phyloP scores from a whole-genome alignment of 768 basidiomycete species.

The Suillus lakei region DNA sequence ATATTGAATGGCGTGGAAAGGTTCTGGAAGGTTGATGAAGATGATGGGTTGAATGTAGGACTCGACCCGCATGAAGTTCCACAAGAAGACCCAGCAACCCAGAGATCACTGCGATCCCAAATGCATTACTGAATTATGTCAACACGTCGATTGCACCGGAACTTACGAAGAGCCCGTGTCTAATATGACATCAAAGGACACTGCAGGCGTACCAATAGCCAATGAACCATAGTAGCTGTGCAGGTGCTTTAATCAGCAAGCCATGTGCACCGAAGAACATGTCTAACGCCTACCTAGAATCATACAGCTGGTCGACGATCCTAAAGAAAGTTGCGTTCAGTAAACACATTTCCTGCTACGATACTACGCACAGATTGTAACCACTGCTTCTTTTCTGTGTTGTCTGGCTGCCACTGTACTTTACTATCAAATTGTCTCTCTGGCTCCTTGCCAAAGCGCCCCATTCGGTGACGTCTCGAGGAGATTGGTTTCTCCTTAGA shows the following conservation, averaged over 20 bases:
- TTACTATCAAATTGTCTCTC: conserved; percentile 43
- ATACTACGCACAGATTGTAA: conserved; percentile 51
- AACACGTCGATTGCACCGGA: neutral
- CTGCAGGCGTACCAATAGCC: conserved; percentile 50
- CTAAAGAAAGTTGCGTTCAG: conserved; percentile 36
- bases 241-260: conserved; percentile 3
- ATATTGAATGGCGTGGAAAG: conserved; percentile 43
- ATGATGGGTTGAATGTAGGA: conserved; percentile 35
- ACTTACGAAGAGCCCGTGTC: conserved; percentile 54
- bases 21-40: conserved; percentile 44
- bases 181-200: conserved; percentile 52
- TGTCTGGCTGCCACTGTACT: conserved; percentile 49
- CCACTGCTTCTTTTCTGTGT: conserved; percentile 49
- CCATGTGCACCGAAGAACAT: neutral
- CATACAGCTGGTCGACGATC: conserved; percentile 64
- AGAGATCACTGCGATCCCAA: conserved; percentile 51
- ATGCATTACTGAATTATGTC: neutral
- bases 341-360: conserved; percentile 10
- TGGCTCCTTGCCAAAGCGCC: conserved; percentile 47
- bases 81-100: conserved; percentile 48
- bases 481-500: conserved; percentile 15
- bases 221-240: conserved; percentile 43
- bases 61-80: conserved; percentile 34
- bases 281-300: conserved; percentile 56
- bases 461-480: conserved; percentile 13